Base-by-base conservation (phyloP, 192 early-diverging fungal genomes). In the Backusella psychrophila region DNA sequence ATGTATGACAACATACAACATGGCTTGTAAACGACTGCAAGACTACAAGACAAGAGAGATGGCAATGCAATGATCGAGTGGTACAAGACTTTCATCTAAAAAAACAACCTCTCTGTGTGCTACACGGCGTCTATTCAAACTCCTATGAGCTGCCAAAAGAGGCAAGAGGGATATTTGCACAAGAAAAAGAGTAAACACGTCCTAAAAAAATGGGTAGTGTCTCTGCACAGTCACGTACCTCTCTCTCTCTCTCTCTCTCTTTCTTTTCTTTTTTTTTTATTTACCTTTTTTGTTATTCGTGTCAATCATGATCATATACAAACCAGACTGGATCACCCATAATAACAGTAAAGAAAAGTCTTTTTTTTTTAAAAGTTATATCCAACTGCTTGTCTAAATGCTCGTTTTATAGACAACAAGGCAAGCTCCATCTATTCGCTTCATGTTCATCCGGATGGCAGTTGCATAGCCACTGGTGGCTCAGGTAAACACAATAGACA, bases 381-480 rank as follows among this genome's bases (percentile, higher is more conserved):
- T 79, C 35, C 77, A 75, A 59, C 83, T 17, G 6, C 6, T 52
- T 39, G 1, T 42, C 42, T 42, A 69, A 56, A 75, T n/a, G 70
- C 36, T 66, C 52, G 38, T 49, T 71, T 36, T 39, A 19, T 77
- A 26, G 87, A 84, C 75, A 71, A 66, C 38, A 85, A 87, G 53
- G 82, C 80, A 69, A 81, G 75, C 12, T 83, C 83, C 65, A 96
- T 99, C 74, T 99, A 94, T 87, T 95, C 95, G 1, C 68, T 97
- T 12, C 91, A 95, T 82, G 93, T 94, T 17, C 94, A 97, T 85
- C 94, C 97, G 1, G 83, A 87, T 76, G 93, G 94, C 68, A 86
- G 82, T 33, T 87, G 93, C 35, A 83, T 98, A 21, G 97, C 94
- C 39, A 98, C 95, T 4, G 95, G 93, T 38, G 93, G 93, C 23